Evolutionary conservation across 495 filamentous ascomycete species (phyloP).

Genomic region (Articulospora tetracladia): DNA sequence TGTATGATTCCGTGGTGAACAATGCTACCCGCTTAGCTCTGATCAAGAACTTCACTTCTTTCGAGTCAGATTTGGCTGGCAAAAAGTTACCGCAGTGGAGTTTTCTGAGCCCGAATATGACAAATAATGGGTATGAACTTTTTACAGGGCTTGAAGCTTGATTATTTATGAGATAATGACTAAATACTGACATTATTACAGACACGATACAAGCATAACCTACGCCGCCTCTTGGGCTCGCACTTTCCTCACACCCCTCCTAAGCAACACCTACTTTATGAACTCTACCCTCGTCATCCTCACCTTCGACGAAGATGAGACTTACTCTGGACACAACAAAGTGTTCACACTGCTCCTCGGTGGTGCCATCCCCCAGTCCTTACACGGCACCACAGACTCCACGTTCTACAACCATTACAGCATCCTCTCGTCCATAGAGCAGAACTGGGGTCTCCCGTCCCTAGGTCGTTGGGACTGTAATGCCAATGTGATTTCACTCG

Average conservation of each 20-base stretch:
- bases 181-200: neutral
- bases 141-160: neutral
- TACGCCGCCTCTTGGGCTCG: slow-evolving; percentile 54
- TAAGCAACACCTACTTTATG: slow-evolving; percentile 61
- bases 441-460: slow-evolving; percentile 45
- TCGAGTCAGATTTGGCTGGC: slow-evolving; percentile 51
- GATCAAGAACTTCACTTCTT: slow-evolving; percentile 64
- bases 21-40: slow-evolving; percentile 50
- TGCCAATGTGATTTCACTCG: slow-evolving; percentile 52
- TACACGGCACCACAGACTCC: slow-evolving; percentile 59
- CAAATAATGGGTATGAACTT: slow-evolving; percentile 31
- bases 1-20: slow-evolving; percentile 55
- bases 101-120: slow-evolving; percentile 75
- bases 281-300: slow-evolving; percentile 62
- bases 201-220: slow-evolving; percentile 62
- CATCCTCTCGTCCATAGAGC: slow-evolving; percentile 55
- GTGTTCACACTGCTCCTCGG: slow-evolving; percentile 61
- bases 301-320: slow-evolving; percentile 65
- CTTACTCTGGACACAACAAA: slow-evolving; percentile 50
- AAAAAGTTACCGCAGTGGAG: slow-evolving; percentile 63
- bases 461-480: slow-evolving; percentile 59
- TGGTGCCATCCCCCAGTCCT: slow-evolving; percentile 51
- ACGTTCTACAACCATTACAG: slow-evolving; percentile 73
- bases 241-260: slow-evolving; percentile 56
- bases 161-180: too few relatives aligned